Evolutionary conservation across 2,329 filamentous ascomycete species (phyloP).

Genomic region (Chaetomium strumarium): DNA sequence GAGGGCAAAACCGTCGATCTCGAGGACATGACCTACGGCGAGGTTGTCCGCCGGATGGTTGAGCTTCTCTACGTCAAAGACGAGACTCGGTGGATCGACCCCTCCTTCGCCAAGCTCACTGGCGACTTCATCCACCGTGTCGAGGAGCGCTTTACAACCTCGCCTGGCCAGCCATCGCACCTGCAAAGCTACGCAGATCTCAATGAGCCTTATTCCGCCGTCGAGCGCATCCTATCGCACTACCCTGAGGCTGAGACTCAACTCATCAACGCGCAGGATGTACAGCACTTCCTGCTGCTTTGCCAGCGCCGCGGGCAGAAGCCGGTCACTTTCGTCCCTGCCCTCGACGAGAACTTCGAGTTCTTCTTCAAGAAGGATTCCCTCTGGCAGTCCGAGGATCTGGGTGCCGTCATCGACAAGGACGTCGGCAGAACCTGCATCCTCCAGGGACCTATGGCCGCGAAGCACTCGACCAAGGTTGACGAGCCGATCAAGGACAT

Average conservation of each 20-base stretch:
- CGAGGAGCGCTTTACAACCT: conserved; percentile 88
- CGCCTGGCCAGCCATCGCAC: conserved; percentile 65
- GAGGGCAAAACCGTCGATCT: conserved; percentile 76
- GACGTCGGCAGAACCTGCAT: conserved; percentile 96
- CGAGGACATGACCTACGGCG: conserved; percentile 92
- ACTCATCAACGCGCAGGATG: conserved; percentile 96
- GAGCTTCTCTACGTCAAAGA: conserved; percentile 90
- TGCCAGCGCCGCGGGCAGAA: conserved; percentile 92
- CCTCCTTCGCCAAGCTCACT: conserved; percentile 73
- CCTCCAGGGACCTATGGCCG: conserved; percentile 88
- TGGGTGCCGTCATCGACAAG: conserved; percentile 91
- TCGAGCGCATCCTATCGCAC: conserved; percentile 71
- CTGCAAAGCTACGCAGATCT: conserved; percentile 90
- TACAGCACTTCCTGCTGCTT: conserved; percentile 90
- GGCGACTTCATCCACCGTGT: conserved; percentile 95
- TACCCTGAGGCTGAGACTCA: conserved; percentile 86
- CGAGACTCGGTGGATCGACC: conserved; percentile 86
- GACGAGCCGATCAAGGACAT: conserved; percentile 96
- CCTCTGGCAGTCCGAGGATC: conserved; percentile 96
- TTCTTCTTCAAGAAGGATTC: conserved; percentile 99
- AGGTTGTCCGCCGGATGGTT: conserved; percentile 80
- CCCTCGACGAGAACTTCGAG: conserved; percentile 95
- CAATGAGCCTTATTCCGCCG: conserved; percentile 68
- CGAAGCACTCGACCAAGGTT: conserved; percentile 79
- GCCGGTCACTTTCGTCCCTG: conserved; percentile 90